A percentile compares a stretch with the other conserved stretches of the same genome.
phyloP scores from a whole-genome alignment of 768 basidiomycete genomes.

The Naganishia vishniacii region DNA sequence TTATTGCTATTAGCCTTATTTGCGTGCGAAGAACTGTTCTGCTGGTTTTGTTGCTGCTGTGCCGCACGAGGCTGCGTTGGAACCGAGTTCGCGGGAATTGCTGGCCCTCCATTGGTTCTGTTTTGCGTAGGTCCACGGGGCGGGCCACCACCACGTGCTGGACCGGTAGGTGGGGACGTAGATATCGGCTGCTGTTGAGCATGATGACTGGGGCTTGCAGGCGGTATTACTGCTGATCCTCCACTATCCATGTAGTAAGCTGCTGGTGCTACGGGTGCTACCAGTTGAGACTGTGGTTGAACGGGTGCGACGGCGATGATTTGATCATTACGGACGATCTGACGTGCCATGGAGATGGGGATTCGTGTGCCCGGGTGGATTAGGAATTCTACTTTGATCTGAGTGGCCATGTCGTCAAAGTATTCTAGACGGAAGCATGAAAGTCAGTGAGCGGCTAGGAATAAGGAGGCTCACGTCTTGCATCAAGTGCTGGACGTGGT shows the following conservation, averaged over 20 bases:
- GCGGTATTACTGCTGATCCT: not conserved
- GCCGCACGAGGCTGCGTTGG: constrained; percentile 4
- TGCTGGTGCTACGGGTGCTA: not conserved
- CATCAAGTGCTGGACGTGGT: not conserved
- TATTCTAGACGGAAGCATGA: not conserved
- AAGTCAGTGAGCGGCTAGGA: too few relatives aligned
- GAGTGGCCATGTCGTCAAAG: constrained; percentile 17
- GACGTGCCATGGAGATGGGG: constrained; percentile 3
- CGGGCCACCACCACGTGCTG: not conserved
- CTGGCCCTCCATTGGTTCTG: constrained; percentile 1
- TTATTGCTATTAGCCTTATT: not conserved
- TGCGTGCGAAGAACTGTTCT: not conserved
- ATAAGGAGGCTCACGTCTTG: too few relatives aligned
- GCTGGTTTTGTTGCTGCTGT: constrained; percentile 17
- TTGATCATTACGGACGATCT: constrained; percentile 11
- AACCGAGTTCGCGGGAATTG: not conserved
- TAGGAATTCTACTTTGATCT: constrained; percentile 13
- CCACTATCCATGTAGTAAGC: not conserved
- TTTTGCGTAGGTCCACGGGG: not conserved
- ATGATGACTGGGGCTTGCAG: not conserved
- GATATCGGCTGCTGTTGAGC: not conserved
- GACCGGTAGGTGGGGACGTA: not conserved
- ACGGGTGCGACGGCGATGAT: constrained; percentile 15
- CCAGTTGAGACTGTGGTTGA: not conserved
- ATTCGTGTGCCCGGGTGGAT: constrained; percentile 5